Evolutionary conservation across 2,329 filamentous ascomycete species (phyloP).

Genomic region (Fusarium annulatum): DNA sequence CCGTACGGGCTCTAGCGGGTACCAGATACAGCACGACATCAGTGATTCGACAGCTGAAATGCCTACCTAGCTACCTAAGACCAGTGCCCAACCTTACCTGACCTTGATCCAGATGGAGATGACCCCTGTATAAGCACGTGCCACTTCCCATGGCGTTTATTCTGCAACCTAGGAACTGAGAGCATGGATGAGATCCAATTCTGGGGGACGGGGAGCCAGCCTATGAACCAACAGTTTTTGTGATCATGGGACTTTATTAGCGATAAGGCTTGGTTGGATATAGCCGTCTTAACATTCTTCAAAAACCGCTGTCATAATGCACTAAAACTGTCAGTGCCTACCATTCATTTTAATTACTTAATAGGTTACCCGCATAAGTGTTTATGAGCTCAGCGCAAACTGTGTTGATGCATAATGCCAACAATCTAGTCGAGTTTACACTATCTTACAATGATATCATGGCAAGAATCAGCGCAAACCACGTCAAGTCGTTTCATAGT

Average conservation of each 20-base stretch:
- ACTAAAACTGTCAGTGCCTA: background rate
- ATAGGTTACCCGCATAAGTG: background rate
- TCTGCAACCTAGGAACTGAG: conserved; percentile 3
- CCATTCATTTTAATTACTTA: background rate
- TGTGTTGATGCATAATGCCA: background rate
- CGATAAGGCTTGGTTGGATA: background rate
- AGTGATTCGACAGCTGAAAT: conserved; percentile 23
- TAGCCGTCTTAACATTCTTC: background rate
- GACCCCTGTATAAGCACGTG: conserved; percentile 45
- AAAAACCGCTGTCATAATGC: background rate
- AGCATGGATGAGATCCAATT: background rate
- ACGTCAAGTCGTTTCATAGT: background rate
- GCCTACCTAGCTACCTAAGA: background rate
- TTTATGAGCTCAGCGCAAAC: background rate
- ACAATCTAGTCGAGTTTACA: background rate
- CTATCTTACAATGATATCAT: background rate
- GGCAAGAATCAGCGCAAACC: background rate
- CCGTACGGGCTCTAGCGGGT: conserved; percentile 2
- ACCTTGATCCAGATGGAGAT: conserved; percentile 16
- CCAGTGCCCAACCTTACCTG: conserved; percentile 13
- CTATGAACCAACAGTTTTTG: background rate
- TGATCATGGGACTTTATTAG: background rate
- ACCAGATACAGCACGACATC: conserved; percentile 20
- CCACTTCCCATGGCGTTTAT: conserved; percentile 30
- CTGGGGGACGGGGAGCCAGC: background rate